Base-by-base conservation (phyloP, 352 stramenopile genomes). In the Phytophthora pistaciae region DNA sequence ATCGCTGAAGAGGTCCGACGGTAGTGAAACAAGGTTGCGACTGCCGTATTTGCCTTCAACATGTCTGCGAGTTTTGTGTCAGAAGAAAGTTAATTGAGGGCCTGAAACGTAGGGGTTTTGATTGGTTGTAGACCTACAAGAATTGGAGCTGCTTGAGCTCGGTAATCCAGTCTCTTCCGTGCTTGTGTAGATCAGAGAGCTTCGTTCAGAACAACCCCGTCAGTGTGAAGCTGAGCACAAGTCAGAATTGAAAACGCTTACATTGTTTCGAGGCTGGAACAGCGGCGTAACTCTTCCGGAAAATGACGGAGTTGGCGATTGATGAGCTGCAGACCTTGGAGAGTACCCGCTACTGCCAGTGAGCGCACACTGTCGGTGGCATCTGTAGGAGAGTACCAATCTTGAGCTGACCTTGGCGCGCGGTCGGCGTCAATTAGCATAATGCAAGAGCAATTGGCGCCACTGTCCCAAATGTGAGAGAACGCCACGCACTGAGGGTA, bases 31-130 rank as follows among this genome's bases (percentile, higher is more conserved):
- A 20, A 75, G 54, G 40, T 75, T 75, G 14, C 21, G 42, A 20
- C 56, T 70, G 18, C 56, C 48, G 5, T 58, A 68, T 50, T 77
- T 77, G n/a, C 70, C 70, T 70, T 77, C 70, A 13, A 77, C 14
- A 40, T 74, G 67, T 18, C 60, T 74, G 29, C 3, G 36, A 69
- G 3, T 3, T 21, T n/a, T 25, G 7, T 31, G 27, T 8, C 27
- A 31, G 27, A 8, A 36, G 29, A 36, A 36, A 36, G 29, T 9
- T 36, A 36, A 36, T 36, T n/a, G n/a, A n/a, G n/a, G n/a, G n/a
- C n/a, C n/a, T n/a, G 11, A 36, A 9, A 36, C 29, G 29, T 36
- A 36, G 29, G 29, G 7, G 29, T 36, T 36, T 20, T 25, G n/a
- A 13, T 25, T 27, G 44, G n/a, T 3, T 5, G 23, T 20, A 14